These are phyloP conservation scores for Aspergillus sclerotiicarbonarius DNA, from an alignment of 495 filamentous ascomycete genomes.

Conservation along the genomic window DNA sequence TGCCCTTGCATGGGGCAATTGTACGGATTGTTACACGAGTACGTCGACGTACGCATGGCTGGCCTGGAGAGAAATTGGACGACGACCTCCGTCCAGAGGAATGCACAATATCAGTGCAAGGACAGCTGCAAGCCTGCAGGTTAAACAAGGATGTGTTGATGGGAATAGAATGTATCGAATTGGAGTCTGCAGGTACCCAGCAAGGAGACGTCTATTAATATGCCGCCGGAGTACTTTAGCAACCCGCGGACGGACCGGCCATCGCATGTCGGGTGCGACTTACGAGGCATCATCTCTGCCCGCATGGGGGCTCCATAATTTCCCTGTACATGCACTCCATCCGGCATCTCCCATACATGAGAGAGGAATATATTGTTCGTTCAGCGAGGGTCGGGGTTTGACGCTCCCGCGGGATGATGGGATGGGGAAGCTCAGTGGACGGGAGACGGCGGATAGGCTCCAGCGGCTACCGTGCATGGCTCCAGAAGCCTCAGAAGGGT, in stretches of 20 bases:
- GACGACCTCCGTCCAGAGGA: not conserved
- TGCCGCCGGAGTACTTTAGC: not conserved
- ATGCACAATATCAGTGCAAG: conserved; percentile 15
- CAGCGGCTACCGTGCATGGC: not conserved
- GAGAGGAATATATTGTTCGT: not conserved
- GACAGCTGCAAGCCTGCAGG: conserved; percentile 15
- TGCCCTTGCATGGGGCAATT: not conserved
- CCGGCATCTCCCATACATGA: not conserved
- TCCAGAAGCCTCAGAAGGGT: not conserved
- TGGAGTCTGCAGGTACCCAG: conserved; percentile 19
- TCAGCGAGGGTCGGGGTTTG: not conserved
- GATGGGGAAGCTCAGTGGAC: too few relatives aligned
- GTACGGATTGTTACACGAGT: not conserved
- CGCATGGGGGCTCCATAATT: not conserved
- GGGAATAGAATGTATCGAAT: not conserved
- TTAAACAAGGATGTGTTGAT: not conserved
- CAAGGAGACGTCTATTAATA: conserved; percentile 18
- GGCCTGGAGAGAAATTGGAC: not conserved
- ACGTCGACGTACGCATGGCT: not conserved
- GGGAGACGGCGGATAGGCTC: not conserved
- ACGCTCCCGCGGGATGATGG: too few relatives aligned
- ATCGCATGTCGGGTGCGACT: not conserved
- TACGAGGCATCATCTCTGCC: not conserved
- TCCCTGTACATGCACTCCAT: not conserved
- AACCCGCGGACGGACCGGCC: not conserved